Evolutionary conservation across 1,139 yeast species (phyloP), one percentile per base, ranked within the genome.

Genomic region (Eremothecium gossypii): DNA sequence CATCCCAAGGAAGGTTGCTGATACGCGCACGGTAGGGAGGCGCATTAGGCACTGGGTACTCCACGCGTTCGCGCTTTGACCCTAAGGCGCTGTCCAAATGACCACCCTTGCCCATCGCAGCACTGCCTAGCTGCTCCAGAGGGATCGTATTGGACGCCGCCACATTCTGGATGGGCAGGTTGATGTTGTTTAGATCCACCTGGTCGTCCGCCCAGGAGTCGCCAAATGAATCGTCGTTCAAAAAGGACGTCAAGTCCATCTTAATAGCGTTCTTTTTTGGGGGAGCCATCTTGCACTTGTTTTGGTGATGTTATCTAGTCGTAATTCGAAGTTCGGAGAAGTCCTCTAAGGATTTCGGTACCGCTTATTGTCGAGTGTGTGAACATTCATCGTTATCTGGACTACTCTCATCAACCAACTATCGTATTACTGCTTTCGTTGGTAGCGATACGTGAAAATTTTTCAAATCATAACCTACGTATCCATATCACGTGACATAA

Each of bases 21-120:
- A 91, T 73, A 64, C 87, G 77, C 14, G 96, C 96, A 58, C 85
- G 83, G 71, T 67, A 93, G 43, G 99, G 99, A 27, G 96, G 89
- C 43, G 69, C 73, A 57, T 87, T 94, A 39, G 99, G 99, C 48
- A 93, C 72, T 36, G 95, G 95, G 57, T 68, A 83, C 57, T 80
- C 91, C 49, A 71, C 74, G 64, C 85, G 75, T 49, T 73, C 71
- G 41, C 56, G 60, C 42, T 69, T 48, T 33, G 53, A 49, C 28
- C 52, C 53, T 45, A 65, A 55, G 9, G 69, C 65, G 27, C 68
- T 68, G 46, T 66, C 69, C 45, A 54, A 48, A 38, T 63, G 53
- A 30, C 61, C 57, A 17, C 63, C 63, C 17, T 56, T 48, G 31
- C 55, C 56, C 17, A 12, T 11, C 20, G 27, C 33, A 9, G 41